phyloP scores from a whole-genome alignment of 164 flowering plant genomes.

The Aristolochia contorta region DNA sequence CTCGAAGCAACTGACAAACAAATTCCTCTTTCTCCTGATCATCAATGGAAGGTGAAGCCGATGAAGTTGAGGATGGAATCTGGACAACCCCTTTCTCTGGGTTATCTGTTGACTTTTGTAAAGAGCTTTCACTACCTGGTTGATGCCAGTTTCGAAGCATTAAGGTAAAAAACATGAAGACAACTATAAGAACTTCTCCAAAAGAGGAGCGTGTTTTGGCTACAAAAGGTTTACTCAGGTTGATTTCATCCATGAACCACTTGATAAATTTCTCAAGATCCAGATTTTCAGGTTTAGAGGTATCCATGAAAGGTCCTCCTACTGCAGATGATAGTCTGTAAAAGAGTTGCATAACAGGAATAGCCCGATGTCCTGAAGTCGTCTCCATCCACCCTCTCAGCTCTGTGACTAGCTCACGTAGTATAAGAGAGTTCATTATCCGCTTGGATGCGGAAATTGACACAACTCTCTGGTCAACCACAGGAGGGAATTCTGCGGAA shows the following conservation, averaged over 20 bases:
- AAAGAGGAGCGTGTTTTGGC: slow-evolving; percentile 68
- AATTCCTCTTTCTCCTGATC: slow-evolving; percentile 72
- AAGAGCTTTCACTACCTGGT: slow-evolving; percentile 68
- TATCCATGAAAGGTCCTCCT: slow-evolving; percentile 90
- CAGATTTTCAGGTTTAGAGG: slow-evolving; percentile 61
- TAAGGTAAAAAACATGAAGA: slow-evolving; percentile 94
- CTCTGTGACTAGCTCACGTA: slow-evolving; percentile 74
- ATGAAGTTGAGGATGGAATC: slow-evolving; percentile 22
- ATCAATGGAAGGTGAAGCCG: slow-evolving; percentile 34
- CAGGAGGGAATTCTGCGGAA: slow-evolving; percentile 51
- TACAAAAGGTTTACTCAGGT: slow-evolving; percentile 51
- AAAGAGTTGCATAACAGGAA: slow-evolving; percentile 91
- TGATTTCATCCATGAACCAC: slow-evolving; percentile 92
- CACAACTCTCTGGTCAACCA: slow-evolving; percentile 51
- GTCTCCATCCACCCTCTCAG: slow-evolving; percentile 89
- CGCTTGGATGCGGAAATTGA: slow-evolving; percentile 93
- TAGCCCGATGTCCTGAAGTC: slow-evolving; percentile 77
- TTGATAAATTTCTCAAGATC: slow-evolving; percentile 70
- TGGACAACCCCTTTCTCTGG: slow-evolving; percentile 45
- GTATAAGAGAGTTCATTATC: slow-evolving; percentile 81
- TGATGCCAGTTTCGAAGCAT: slow-evolving; percentile 99
- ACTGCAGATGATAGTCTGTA: slow-evolving; percentile 89
- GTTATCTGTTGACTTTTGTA: slow-evolving; percentile 43
- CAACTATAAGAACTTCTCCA: slow-evolving; percentile 86
- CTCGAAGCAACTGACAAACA: slow-evolving; percentile 69